Evolutionary conservation across 2,329 filamentous ascomycete genomes (phyloP).

Genomic region (Lachnellula occidentalis): DNA sequence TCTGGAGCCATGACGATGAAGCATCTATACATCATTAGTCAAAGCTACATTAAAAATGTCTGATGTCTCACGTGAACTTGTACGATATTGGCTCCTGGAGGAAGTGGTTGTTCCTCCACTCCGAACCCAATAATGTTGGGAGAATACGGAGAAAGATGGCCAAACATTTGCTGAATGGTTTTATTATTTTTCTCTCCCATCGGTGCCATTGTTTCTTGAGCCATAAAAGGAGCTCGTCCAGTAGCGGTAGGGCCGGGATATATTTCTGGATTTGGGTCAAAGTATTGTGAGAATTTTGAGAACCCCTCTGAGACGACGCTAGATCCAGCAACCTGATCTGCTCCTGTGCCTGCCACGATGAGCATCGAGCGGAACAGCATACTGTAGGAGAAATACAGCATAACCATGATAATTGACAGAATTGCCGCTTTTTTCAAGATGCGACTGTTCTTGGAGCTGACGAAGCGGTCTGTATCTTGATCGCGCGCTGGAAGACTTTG

Average conservation of each 20-base stretch:
- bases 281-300: constrained; percentile 53
- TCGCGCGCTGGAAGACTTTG: background rate
- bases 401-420: constrained; percentile 2
- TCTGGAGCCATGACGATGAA: constrained; percentile 66
- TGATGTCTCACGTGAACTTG: constrained; percentile 48
- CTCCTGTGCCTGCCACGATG: background rate
- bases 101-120: constrained; percentile 65
- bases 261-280: constrained; percentile 55
- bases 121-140: constrained; percentile 65
- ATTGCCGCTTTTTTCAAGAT: background rate
- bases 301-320: background rate
- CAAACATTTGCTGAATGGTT: constrained; percentile 68
- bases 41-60: no score
- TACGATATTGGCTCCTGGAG: constrained; percentile 59
- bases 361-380: constrained; percentile 9
- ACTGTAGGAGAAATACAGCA: constrained; percentile 18
- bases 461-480: background rate
- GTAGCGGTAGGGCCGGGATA: constrained; percentile 65
- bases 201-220: constrained; percentile 66
- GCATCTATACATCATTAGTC: constrained; percentile 46
- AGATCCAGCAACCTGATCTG: background rate
- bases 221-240: constrained; percentile 63
- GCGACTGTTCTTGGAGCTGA: background rate
- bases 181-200: constrained; percentile 54
- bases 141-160: constrained; percentile 63